A percentile compares a stretch with the other conserved stretches of the same genome.
These are phyloP conservation scores for Phytophthora idaei DNA, from an alignment of 352 stramenopile genomes.

Conservation along the genomic window DNA sequence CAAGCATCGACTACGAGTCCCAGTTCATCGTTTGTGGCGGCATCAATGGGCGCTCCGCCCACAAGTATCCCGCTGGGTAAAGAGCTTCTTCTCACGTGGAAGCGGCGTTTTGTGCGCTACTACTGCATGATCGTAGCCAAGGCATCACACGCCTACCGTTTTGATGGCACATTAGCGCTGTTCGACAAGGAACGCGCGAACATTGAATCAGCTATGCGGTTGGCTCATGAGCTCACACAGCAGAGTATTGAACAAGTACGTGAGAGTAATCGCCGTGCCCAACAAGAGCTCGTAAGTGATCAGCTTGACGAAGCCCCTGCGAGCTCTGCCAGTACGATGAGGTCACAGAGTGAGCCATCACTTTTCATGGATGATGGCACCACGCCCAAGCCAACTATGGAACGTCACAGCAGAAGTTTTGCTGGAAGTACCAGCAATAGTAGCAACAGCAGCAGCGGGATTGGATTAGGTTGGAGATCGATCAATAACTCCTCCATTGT, in stretches of 20 bases:
- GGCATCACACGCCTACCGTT: conserved; percentile 77
- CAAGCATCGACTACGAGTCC: conserved; percentile 13
- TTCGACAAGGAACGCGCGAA: conserved; percentile 86
- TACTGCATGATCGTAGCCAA: conserved; percentile 83
- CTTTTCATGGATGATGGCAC: conserved; percentile 20
- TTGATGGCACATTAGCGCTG: conserved; percentile 65
- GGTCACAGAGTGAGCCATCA: conserved; percentile 31
- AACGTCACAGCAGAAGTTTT: conserved; percentile 35
- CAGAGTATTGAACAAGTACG: conserved; percentile 79
- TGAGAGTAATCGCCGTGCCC: conserved; percentile 48
- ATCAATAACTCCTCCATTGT: conserved; percentile 73
- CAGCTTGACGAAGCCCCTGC: conserved; percentile 21
- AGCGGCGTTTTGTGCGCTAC: conserved; percentile 85
- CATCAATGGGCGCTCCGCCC: conserved; percentile 35
- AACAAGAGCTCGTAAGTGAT: conserved; percentile 44
- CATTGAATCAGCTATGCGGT: conserved; percentile 80
- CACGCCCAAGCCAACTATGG: conserved; percentile 19
- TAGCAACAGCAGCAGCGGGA: conserved; percentile 11
- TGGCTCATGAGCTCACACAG: conserved; percentile 72
- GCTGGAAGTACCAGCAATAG: conserved; percentile 15
- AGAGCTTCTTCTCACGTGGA: conserved; percentile 78
- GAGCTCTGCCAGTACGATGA: conserved; percentile 23
- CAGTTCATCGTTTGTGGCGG: conserved; percentile 49
- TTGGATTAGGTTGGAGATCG: conserved; percentile 14
- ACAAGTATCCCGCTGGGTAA: conserved; percentile 50